Percentiles rank a stretch among this genome's conserved stretches.
Conservation (phyloP, 345 rosid genomes). For the Corymbia maculata region DNA sequence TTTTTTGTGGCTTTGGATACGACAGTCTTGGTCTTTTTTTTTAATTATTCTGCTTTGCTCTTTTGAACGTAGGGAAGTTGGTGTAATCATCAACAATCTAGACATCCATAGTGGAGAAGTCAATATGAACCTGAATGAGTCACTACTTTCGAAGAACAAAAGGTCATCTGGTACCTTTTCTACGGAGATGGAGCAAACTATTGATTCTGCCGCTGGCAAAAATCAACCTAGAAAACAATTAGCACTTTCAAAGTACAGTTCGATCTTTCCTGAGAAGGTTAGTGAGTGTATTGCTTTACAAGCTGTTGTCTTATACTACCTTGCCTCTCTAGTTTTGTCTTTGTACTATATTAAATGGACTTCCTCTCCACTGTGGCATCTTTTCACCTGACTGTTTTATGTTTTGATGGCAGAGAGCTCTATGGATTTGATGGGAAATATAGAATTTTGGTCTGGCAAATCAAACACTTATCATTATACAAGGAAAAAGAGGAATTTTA, state of each 20-base stretch:
- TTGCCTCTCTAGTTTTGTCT: neutral
- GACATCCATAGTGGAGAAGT: slow-evolving; percentile 70
- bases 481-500: neutral
- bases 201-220: slow-evolving; percentile 22
- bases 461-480: neutral
- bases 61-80: slow-evolving; percentile 60
- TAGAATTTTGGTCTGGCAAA: neutral
- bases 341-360: neutral
- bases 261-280: slow-evolving; percentile 85
- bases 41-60: slow-evolving; percentile 1
- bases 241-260: slow-evolving; percentile 45
- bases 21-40: neutral
- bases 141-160: slow-evolving; percentile 50
- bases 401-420: neutral
- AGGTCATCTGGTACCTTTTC: slow-evolving; percentile 25
- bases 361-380: neutral
- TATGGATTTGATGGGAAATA: neutral
- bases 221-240: slow-evolving; percentile 38
- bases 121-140: slow-evolving; percentile 60
- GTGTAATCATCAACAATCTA: slow-evolving; percentile 57
- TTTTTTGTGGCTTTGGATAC: neutral
- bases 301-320: neutral
- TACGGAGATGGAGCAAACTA: slow-evolving; percentile 15
- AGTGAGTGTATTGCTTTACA: slow-evolving; percentile 7
- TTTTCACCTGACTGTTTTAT: neutral